Base-by-base conservation (phyloP, 2,329 filamentous ascomycete genomes). In the Xylariaceae sp. region DNA sequence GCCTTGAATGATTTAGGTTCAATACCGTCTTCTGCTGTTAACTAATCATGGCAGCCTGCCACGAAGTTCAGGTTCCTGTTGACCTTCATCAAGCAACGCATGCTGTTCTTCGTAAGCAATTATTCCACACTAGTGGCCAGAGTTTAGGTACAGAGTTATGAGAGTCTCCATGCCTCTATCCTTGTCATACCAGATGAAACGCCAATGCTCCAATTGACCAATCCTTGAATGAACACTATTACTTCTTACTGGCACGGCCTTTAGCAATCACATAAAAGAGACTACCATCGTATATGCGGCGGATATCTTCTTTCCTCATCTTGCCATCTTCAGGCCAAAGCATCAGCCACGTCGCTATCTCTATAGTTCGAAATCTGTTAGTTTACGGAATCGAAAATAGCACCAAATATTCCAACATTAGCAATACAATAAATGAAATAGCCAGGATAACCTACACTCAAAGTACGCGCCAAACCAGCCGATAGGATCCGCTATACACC, bases 261-360 rank as follows among this genome's bases (percentile, higher is more conserved):
- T 59, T 71, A 4, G 73, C 74, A 55, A 77, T 74, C 17, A 68
- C 72, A 58, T 79, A 78, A 60, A 81, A 83, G 37, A 82, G 74
- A 65, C 79, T 81, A 7, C 82, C 81, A 67, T 83, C 80, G 62
- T 78, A 83, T 5, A 83, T 71, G 6, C 76, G 67, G n/a, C 80
- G 68, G 16, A 83, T 74, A 50, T 87, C 83, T 41, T 87, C 82
- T 70, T 87, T 87, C 65, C 71, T 76, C 71, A 86, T 77, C 47
- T 74, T 73, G 0, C 83, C 83, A 65, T 87, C 81, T 36, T 78
- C 75, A 0, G 83, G 82, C 79, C 85, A 70, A 40, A 87, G 71
- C 14, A 85, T 64, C 54, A 81, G 84, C 0, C 79, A 79, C 0
- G 79, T 80, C 2, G 76, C 63, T 14, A 62, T 19, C 64, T 62